Conservation (phyloP, 257 asterid species). For the Lycium barbarum region DNA sequence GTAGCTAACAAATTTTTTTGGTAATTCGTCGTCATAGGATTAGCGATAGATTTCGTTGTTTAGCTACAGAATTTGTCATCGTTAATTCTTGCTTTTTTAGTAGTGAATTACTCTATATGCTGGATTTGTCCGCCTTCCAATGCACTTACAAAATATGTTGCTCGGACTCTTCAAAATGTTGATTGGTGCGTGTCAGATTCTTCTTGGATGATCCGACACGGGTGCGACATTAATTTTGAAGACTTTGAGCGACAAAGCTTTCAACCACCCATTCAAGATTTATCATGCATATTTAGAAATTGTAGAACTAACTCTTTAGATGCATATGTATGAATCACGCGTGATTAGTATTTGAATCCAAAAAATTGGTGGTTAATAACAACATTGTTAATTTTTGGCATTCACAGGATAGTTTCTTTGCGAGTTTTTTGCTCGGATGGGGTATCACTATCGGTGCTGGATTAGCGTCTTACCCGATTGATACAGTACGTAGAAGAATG, state of each 20-base stretch:
- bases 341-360: neutral
- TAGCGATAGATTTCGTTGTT: no score
- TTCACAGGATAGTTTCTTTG: constrained; percentile 38
- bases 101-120: no score
- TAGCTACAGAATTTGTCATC: no score
- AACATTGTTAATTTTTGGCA: neutral
- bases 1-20: no score
- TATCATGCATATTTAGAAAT: neutral
- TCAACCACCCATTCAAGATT: neutral
- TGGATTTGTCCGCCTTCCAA: neutral
- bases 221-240: neutral
- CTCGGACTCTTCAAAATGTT: neutral
- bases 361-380: neutral
- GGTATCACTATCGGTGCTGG: constrained; percentile 37
- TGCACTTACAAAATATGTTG: neutral
- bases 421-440: constrained; percentile 41
- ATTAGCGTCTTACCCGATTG: constrained; percentile 34
- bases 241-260: neutral
- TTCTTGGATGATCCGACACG: neutral
- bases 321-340: neutral
- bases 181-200: neutral
- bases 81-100: no score
- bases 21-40: no score
- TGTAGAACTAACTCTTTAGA: neutral
- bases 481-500: constrained; percentile 38